Evolutionary conservation across 257 asterid species (phyloP).

Genomic region (Jacaranda mimosifolia): DNA sequence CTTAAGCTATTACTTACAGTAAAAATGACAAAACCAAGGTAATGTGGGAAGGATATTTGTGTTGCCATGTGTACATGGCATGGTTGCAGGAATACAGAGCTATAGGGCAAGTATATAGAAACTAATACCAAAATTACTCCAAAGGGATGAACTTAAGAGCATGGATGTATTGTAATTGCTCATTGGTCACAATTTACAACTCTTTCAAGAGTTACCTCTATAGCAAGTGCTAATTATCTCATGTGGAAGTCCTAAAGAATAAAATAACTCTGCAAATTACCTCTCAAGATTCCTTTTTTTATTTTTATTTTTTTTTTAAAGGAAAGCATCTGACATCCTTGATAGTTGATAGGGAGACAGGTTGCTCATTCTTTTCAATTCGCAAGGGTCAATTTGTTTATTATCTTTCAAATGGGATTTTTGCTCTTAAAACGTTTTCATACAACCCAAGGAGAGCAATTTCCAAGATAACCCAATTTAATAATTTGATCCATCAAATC

Average conservation of each 20-base stretch:
- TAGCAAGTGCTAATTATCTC: not conserved
- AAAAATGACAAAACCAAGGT: not conserved
- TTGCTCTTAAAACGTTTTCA: not conserved
- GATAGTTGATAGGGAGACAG: not conserved
- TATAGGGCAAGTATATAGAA: not conserved
- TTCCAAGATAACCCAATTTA: not conserved
- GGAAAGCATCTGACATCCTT: not conserved
- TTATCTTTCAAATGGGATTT: not conserved
- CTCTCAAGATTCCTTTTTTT: not conserved
- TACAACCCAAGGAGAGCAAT: not conserved
- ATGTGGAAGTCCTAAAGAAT: not conserved
- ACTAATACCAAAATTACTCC: not conserved
- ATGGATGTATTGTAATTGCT: not conserved
- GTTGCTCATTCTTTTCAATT: not conserved
- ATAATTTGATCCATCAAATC: slow-evolving; percentile 1
- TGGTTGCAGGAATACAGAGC: not conserved
- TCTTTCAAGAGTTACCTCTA: not conserved
- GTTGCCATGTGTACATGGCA: not conserved
- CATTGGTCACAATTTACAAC: not conserved
- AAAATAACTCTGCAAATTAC: not conserved
- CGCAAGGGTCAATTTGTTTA: not conserved
- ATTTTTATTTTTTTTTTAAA: too few species aligned
- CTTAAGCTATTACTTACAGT: not conserved
- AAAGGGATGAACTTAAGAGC: not conserved
- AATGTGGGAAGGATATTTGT: not conserved